Evolutionary conservation across 257 asterid species (phyloP).

Genomic region (Cinchona pubescens): DNA sequence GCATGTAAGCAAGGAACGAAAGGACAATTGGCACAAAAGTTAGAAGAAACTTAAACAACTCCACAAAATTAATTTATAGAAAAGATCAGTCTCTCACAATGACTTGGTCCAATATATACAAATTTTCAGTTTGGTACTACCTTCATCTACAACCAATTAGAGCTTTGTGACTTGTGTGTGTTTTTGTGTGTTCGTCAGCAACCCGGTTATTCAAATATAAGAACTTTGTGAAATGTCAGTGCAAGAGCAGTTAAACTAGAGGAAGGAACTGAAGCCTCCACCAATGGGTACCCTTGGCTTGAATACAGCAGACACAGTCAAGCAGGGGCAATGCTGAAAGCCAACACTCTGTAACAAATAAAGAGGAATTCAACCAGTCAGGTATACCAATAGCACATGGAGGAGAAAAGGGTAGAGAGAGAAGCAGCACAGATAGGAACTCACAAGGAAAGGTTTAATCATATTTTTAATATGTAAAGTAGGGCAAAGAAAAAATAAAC

Average conservation of each 20-base stretch:
- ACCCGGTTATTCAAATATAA: neutral
- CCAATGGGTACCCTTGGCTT: conserved; percentile 68
- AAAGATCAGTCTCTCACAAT: neutral
- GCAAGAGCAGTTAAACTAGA: conserved; percentile 22
- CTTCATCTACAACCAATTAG: neutral
- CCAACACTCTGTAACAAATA: conserved; percentile 50
- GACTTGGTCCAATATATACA: neutral
- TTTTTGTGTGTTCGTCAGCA: too few species aligned
- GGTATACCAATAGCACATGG: neutral
- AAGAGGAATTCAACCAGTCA: conserved; percentile 16
- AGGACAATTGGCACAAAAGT: neutral
- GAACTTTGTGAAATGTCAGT: neutral
- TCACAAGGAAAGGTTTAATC: neutral
- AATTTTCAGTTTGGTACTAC: neutral
- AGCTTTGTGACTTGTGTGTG: too few species aligned
- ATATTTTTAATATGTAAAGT: neutral
- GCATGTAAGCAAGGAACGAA: neutral
- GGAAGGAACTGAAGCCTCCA: conserved; percentile 70
- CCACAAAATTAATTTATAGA: neutral
- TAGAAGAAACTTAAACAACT: neutral
- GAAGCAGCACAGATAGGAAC: neutral
- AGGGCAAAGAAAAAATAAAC: neutral
- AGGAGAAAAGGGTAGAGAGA: neutral
- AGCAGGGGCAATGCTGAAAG: conserved; percentile 60
- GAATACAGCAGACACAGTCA: conserved; percentile 51